Percentiles rank a stretch among this genome's conserved stretches.
phyloP scores from a whole-genome alignment of 192 early-diverging fungal species.

The Neocallimastix lanati region DNA sequence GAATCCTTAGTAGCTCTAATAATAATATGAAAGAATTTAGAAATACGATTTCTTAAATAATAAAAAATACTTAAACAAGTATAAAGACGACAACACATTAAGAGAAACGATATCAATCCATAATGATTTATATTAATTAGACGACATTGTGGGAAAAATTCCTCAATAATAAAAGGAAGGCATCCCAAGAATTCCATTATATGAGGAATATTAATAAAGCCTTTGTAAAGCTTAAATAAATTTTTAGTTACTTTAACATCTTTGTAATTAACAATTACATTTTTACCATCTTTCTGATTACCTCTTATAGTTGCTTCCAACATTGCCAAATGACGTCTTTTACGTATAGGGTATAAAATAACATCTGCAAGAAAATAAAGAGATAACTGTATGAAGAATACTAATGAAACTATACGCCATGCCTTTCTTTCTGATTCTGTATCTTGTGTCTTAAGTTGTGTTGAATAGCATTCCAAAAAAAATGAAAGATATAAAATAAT shows the following conservation, averaged over 20 bases:
- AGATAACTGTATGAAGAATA: not conserved
- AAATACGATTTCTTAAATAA: not conserved
- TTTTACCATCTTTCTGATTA: not conserved
- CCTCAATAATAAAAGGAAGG: not conserved
- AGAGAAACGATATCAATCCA: not conserved
- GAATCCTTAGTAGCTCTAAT: not conserved
- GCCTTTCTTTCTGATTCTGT: not conserved
- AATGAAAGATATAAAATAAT: not conserved
- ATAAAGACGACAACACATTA: not conserved
- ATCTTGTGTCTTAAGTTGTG: not conserved
- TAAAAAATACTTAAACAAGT: not conserved
- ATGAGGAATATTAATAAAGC: not conserved
- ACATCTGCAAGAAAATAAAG: not conserved
- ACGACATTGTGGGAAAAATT: not conserved
- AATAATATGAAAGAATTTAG: not conserved
- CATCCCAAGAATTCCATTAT: not conserved
- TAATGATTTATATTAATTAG: not conserved
- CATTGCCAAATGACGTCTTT: not conserved
- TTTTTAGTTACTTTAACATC: not conserved
- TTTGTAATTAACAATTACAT: not conserved
- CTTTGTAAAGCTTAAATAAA: not conserved
- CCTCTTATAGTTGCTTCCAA: not conserved
- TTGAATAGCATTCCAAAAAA: not conserved
- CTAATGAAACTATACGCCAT: not conserved
- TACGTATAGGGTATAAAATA: not conserved